Evolutionary conservation across 2,329 filamentous ascomycete genomes (phyloP).

Genomic region (Acrocalymma vagum): DNA sequence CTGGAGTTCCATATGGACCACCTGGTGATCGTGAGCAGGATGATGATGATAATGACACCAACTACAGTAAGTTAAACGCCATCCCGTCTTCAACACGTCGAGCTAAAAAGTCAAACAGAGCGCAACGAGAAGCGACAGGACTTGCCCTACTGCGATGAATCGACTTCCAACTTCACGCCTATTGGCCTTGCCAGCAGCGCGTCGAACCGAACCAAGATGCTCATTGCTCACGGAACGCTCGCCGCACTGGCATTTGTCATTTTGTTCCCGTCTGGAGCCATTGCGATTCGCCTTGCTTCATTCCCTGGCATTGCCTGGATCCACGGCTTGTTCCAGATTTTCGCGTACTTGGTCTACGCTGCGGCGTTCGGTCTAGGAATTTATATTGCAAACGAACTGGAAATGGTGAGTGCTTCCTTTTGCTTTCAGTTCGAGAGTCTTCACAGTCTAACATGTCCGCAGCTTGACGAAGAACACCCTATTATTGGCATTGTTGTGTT

Average conservation of each 20-base stretch:
- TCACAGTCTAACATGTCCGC: conserved; percentile 8
- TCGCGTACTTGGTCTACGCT: conserved; percentile 58
- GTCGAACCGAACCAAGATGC: conserved; percentile 36
- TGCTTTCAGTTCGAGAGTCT: conserved; percentile 2
- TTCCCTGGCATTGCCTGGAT: conserved; percentile 55
- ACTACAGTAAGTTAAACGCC: conserved; percentile 6
- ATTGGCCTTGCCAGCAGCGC: conserved; percentile 9
- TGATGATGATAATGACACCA: conserved; percentile 6
- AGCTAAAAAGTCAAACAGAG: conserved; percentile 5
- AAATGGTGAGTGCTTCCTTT: conserved; percentile 29
- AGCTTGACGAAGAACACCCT: conserved; percentile 55
- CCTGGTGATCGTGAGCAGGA: conserved; percentile 1
- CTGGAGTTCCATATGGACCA: conserved; percentile 19
- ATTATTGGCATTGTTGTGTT: conserved; percentile 65
- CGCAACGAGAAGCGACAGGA: conserved; percentile 25
- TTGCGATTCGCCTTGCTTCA: conserved; percentile 52
- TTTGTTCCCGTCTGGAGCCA: conserved; percentile 55
- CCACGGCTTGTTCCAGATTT: conserved; percentile 56
- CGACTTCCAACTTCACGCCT: conserved; percentile 24
- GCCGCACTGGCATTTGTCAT: conserved; percentile 55
- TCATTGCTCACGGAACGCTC: conserved; percentile 54
- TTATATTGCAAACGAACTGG: conserved; percentile 53
- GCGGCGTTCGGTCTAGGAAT: conserved; percentile 62
- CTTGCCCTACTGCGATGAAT: conserved; percentile 40
- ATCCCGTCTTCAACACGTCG: background rate